Conservation (phyloP, 1,139 yeast genomes). For the Sugiyamaella japonica region DNA sequence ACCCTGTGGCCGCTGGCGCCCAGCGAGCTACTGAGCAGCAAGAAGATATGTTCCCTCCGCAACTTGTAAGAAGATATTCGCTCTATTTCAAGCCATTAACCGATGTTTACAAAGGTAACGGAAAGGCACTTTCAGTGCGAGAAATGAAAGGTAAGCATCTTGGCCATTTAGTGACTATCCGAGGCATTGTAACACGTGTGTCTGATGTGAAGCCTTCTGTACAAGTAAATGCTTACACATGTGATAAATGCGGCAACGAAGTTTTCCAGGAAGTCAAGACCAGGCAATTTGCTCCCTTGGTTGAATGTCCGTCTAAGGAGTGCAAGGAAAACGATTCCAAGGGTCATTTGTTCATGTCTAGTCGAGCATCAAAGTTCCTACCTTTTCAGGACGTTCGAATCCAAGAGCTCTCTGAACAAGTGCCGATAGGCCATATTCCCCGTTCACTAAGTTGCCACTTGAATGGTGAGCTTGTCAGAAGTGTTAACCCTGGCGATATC, state of each 20-base stretch:
- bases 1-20: conserved; percentile 29
- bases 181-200: conserved; percentile 94
- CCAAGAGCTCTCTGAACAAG: conserved; percentile 94
- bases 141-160: conserved; percentile 81
- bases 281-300: conserved; percentile 78
- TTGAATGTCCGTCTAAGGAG: conserved; percentile 79
- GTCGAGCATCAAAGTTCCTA: conserved; percentile 92
- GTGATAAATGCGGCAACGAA: conserved; percentile 97
- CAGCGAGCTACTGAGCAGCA: conserved; percentile 18
- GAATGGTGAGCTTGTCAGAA: conserved; percentile 85
- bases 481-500: conserved; percentile 90
- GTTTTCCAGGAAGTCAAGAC: conserved; percentile 92
- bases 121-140: conserved; percentile 78
- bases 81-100: conserved; percentile 83
- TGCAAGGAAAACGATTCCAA: conserved; percentile 78
- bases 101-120: conserved; percentile 42
- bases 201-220: conserved; percentile 95
- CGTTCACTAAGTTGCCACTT: conserved; percentile 80
- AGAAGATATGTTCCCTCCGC: conserved; percentile 70
- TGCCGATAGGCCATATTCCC: conserved; percentile 97
- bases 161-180: conserved; percentile 83
- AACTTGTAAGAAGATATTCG: conserved; percentile 80
- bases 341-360: conserved; percentile 89
- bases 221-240: conserved; percentile 89
- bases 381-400: conserved; percentile 94